Evolutionary conservation across 306 rosid genomes (phyloP), one percentile per base, ranked within the genome.

Genomic region (Cicer arietinum): DNA sequence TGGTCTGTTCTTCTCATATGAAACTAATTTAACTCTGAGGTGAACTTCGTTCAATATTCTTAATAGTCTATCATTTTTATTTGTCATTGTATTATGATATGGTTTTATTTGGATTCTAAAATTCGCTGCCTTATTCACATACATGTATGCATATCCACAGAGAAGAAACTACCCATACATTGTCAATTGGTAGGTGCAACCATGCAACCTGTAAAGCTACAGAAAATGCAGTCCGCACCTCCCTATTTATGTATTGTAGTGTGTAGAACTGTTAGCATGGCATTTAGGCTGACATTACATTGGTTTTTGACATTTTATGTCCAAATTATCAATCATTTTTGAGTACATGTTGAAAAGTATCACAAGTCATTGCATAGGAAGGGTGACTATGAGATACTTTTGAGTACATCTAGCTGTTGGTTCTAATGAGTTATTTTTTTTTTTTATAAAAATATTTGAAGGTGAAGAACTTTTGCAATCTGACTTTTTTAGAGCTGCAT

Each of bases 21-120:
- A 92, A 45, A 80, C 91, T 77, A 94, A 92, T 79, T 89, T 94
- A 86, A 94, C 97, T 12, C 88, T 94, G 85, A 92, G 97, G 97
- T 94, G 88, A 92, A 58, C 10, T 80, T 71, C 79, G 76, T 84
- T 74, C 65, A 67, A 56, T 40, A 39, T 73, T 64, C 46, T 42
- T 63, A 39, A 73, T 76, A 20, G 54, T 53, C 78, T 51, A 63
- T 48, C 43, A n/a, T 48, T 77, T 64, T 12, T 71, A 54, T 60
- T 60, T 64, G 52, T 78, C 61, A 39, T 51, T 35, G 67, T 35
- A 74, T 77, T 44, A 57, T 53, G 48, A 64, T 50, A 66, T 56
- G 59, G 63, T 57, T 71, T 37, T 47, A 56, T 63, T 68, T 66
- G 16, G 25, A 74, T 69, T 69, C 60, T 73, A 66, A 45, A 63